Conservation (phyloP, 768 basidiomycete genomes). For the Lactifluus volemus region DNA sequence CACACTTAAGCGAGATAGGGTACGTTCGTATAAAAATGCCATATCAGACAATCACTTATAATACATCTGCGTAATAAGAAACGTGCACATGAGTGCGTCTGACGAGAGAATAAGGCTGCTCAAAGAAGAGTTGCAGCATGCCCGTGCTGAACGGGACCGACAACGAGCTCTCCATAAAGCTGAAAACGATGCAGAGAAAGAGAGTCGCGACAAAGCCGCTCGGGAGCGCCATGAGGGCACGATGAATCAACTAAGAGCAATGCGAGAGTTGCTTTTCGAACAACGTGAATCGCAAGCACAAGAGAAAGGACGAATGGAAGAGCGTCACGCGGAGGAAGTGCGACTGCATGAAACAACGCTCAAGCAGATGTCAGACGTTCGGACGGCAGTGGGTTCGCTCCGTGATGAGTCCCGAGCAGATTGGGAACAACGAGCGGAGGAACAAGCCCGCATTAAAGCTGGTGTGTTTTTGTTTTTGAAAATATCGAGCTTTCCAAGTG, state of each 20-base stretch:
- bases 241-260: constrained; percentile 11
- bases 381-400: constrained; percentile 2
- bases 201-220: not conserved
- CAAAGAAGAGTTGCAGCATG: constrained; percentile 5
- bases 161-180: not conserved
- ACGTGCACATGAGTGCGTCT: constrained; percentile 1
- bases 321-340: constrained; percentile 1
- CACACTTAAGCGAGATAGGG: not conserved
- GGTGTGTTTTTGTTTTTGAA: not conserved
- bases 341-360: constrained; percentile 1
- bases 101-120: constrained; percentile 5
- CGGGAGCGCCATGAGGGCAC: constrained; percentile 9
- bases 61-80: not conserved
- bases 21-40: not conserved
- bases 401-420: constrained; percentile 1
- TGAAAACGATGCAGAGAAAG: not conserved
- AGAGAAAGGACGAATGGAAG: constrained; percentile 1
- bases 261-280: not conserved
- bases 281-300: constrained; percentile 4
- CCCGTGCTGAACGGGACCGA: constrained; percentile 9
- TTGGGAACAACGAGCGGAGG: constrained; percentile 3
- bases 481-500: not conserved
- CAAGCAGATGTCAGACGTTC: constrained; percentile 6
- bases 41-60: not conserved
- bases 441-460: constrained; percentile 1